Percentiles rank a stretch among this genome's conserved stretches.
Conservation (phyloP, 2,329 filamentous ascomycete genomes). For the Aspergillus ochraceus region DNA sequence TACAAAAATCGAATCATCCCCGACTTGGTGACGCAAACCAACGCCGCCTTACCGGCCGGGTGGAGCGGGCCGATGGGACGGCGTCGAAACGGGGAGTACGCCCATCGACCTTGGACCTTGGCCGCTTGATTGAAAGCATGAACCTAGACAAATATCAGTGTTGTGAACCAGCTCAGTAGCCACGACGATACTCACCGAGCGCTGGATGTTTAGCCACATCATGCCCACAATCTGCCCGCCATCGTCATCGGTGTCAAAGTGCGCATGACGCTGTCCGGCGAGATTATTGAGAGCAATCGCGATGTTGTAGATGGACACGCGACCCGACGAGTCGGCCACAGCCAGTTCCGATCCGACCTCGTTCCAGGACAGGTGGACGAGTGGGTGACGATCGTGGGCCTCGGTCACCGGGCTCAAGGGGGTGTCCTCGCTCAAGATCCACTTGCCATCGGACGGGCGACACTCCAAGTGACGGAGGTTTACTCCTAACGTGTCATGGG, state of each 20-base stretch:
- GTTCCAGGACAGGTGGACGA: conserved; percentile 84
- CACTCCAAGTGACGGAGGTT: conserved; percentile 73
- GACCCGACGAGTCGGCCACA: conserved; percentile 75
- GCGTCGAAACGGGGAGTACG: conserved; percentile 66
- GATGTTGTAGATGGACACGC: conserved; percentile 72
- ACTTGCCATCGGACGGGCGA: conserved; percentile 67
- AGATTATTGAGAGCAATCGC: conserved; percentile 73
- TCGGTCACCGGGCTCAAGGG: conserved; percentile 61
- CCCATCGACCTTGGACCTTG: conserved; percentile 64
- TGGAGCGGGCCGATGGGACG: conserved; percentile 72
- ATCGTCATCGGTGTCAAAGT: conserved; percentile 71
- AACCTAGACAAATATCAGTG: conserved; percentile 28
- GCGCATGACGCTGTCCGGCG: conserved; percentile 60
- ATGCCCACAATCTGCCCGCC: conserved; percentile 76
- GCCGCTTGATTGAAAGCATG: conserved; percentile 58
- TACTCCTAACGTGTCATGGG: conserved; percentile 67
- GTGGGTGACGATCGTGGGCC: conserved; percentile 61
- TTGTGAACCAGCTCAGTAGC: conserved; percentile 20
- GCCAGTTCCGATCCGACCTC: conserved; percentile 76
- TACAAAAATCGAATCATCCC: conserved; percentile 75
- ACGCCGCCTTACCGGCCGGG: conserved; percentile 64
- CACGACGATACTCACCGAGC: conserved; percentile 39
- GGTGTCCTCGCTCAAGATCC: conserved; percentile 74
- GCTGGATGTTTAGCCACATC: conserved; percentile 73
- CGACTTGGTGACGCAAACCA: conserved; percentile 74